Percentiles rank a stretch among this genome's conserved stretches.
Conservation (phyloP, 192 early-diverging fungal species). For the Entomortierella chlamydospora region DNA sequence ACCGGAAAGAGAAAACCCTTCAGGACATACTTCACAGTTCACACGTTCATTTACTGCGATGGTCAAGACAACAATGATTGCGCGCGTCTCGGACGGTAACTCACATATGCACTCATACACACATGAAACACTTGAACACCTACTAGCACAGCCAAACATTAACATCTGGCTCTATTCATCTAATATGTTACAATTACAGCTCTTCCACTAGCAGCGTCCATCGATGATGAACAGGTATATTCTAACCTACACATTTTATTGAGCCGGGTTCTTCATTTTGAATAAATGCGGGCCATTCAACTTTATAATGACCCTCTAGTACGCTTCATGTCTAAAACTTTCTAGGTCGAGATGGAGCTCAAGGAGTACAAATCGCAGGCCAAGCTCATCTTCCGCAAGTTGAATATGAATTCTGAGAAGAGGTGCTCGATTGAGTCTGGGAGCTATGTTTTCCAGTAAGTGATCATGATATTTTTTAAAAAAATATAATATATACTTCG, state of each 20-base stretch:
- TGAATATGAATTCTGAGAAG: constrained; percentile 86
- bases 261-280: too few relatives aligned
- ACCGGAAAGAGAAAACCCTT: too few relatives aligned
- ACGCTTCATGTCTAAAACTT: neutral
- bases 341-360: constrained; percentile 80
- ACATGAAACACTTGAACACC: too few relatives aligned
- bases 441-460: constrained; percentile 89
- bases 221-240: constrained; percentile 92
- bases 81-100: constrained; percentile 87
- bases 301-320: neutral
- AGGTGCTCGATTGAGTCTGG: constrained; percentile 96
- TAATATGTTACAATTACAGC: constrained; percentile 39
- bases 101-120: neutral
- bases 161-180: neutral
- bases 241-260: too few relatives aligned
- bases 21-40: constrained; percentile 3
- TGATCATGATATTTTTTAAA: constrained; percentile 1
- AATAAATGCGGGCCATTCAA: neutral
- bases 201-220: constrained; percentile 92
- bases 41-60: constrained; percentile 54
- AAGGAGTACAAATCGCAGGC: constrained; percentile 95
- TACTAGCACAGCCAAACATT: neutral
- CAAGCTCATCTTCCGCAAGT: constrained; percentile 91
- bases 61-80: constrained; percentile 96
- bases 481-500: constrained; percentile 17